Evolutionary conservation across 305 asterid genomes (phyloP).

Genomic region (Ilex paraguariensis): DNA sequence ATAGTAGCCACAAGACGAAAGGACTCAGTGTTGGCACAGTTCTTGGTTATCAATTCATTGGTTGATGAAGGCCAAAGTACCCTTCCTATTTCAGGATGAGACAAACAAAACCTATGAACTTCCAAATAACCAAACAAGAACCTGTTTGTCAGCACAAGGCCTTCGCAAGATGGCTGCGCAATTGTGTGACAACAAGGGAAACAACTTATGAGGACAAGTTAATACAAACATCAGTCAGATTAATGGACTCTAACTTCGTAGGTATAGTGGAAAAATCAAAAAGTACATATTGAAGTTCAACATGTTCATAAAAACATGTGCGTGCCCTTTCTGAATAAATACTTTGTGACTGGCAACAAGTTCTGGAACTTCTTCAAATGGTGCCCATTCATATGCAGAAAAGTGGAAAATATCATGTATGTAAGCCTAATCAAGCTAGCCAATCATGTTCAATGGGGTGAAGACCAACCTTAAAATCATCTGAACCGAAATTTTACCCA

Average conservation of each 20-base stretch:
- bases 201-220: conserved; percentile 49
- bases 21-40: too few relatives aligned
- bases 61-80: background rate
- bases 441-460: too few relatives aligned
- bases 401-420: conserved; percentile 16
- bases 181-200: conserved; percentile 74
- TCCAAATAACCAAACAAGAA: conserved; percentile 6
- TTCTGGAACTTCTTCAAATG: conserved; percentile 95
- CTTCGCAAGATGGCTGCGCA: conserved; percentile 85
- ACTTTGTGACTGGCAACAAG: conserved; percentile 83
- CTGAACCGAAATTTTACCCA: background rate
- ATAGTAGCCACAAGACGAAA: too few relatives aligned
- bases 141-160: conserved; percentile 97
- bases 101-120: too few relatives aligned
- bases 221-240: conserved; percentile 15
- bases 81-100: too few relatives aligned
- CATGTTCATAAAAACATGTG: conserved; percentile 87
- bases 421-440: conserved; percentile 6
- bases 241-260: conserved; percentile 8
- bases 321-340: conserved; percentile 72
- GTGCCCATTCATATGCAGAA: conserved; percentile 49
- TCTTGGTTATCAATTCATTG: background rate
- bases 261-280: conserved; percentile 12
- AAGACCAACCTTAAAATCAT: too few relatives aligned
- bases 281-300: conserved; percentile 28